phyloP scores from a whole-genome alignment of 1,139 yeast species.

The Taphrina pruni region DNA sequence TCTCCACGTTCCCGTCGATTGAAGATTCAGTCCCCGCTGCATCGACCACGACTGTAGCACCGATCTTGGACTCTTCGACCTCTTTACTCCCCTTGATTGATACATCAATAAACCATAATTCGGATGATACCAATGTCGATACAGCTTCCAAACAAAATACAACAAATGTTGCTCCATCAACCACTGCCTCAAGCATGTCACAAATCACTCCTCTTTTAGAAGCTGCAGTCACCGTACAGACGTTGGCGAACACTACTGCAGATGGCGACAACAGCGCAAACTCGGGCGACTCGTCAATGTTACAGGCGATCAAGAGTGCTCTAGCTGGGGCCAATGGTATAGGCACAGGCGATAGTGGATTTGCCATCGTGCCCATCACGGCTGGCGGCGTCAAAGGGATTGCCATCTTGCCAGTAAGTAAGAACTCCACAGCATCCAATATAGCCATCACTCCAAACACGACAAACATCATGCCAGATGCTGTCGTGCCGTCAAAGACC shows the following conservation, averaged over 20 bases:
- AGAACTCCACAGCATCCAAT: background rate
- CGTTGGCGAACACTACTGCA: background rate
- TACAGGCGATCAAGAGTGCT: background rate
- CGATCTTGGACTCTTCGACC: background rate
- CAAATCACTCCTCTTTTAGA: background rate
- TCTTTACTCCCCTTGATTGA: background rate
- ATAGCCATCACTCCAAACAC: background rate
- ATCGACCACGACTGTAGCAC: background rate
- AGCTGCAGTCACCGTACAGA: background rate
- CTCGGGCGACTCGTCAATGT: background rate
- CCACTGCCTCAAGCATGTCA: background rate
- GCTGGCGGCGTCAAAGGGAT: slow-evolving; percentile 35
- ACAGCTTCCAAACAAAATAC: background rate
- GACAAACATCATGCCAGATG: background rate
- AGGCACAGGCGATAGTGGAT: slow-evolving; percentile 1
- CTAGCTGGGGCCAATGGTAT: background rate
- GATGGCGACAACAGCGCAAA: background rate
- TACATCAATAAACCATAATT: background rate
- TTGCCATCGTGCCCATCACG: slow-evolving; percentile 30
- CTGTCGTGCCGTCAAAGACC: background rate
- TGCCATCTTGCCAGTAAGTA: slow-evolving; percentile 27
- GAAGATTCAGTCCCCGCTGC: background rate
- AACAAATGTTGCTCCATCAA: background rate
- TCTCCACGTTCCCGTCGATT: background rate
- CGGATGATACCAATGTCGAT: background rate